These are phyloP conservation scores for Closterium sp. DNA, from an alignment of 139 green algal genomes.

Conservation along the genomic window DNA sequence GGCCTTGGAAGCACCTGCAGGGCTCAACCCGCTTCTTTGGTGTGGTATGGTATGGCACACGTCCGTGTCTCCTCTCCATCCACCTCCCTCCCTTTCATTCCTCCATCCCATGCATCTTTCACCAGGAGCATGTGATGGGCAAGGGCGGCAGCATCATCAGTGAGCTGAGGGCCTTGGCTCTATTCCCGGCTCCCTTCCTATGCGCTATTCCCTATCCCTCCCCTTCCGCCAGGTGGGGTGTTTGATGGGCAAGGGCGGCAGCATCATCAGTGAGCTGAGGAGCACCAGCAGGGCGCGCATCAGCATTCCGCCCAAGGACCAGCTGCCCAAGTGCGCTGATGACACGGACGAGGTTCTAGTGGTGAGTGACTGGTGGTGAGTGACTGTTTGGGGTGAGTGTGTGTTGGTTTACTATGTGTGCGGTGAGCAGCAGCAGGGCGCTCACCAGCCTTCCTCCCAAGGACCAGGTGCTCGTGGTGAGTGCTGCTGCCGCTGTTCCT, in stretches of 20 bases:
- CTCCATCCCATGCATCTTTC: too few relatives aligned
- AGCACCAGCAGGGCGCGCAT: constrained; percentile 17
- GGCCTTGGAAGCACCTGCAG: too few relatives aligned
- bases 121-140: constrained; percentile 17
- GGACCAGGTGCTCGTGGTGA: too few relatives aligned
- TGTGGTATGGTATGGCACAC: too few relatives aligned
- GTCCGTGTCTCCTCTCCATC: too few relatives aligned
- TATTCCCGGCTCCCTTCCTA: too few relatives aligned
- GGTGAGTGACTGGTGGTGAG: background rate
- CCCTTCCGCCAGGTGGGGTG: constrained; percentile 29
- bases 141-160: constrained; percentile 51
- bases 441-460: too few relatives aligned
- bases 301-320: constrained; percentile 28
- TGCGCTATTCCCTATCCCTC: background rate
- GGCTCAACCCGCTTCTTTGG: too few relatives aligned
- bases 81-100: too few relatives aligned
- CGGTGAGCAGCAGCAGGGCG: too few relatives aligned
- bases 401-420: too few relatives aligned
- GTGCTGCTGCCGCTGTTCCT: background rate
- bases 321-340: constrained; percentile 23
- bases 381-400: background rate
- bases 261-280: constrained; percentile 43
- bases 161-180: constrained; percentile 30
- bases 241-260: constrained; percentile 46
- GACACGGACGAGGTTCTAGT: constrained; percentile 31